Evolutionary conservation across 2,329 filamentous ascomycete species (phyloP).

Genomic region (Teratosphaeria viscida): DNA sequence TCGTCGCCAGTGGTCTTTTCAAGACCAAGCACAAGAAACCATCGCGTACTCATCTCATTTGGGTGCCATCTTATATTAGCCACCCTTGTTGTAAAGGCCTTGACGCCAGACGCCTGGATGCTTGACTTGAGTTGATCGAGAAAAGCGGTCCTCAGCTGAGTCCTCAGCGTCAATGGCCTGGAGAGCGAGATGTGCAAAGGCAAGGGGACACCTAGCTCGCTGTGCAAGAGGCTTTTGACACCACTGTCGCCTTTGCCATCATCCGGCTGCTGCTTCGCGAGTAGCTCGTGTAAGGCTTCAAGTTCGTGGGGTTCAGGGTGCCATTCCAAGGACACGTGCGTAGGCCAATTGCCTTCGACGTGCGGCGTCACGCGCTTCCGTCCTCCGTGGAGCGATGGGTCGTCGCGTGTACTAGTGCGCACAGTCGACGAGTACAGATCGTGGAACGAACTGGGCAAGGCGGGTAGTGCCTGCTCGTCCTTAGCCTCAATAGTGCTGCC

Average conservation of each 20-base stretch:
- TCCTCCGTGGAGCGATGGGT: conserved; percentile 75
- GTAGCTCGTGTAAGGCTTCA: conserved; percentile 21
- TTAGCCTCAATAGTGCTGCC: background rate
- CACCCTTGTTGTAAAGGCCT: conserved; percentile 36
- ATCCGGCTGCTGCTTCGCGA: conserved; percentile 24
- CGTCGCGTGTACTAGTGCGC: conserved; percentile 66
- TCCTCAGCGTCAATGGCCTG: conserved; percentile 63
- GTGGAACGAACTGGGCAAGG: conserved; percentile 70
- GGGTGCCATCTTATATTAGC: conserved; percentile 51
- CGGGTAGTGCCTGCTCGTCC: conserved; percentile 25
- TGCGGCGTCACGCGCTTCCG: conserved; percentile 75
- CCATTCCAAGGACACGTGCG: conserved; percentile 88
- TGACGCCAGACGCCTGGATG: conserved; percentile 34
- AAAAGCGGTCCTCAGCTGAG: conserved; percentile 62
- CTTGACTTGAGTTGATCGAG: conserved; percentile 42
- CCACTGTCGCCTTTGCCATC: background rate
- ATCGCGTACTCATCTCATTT: conserved; percentile 58
- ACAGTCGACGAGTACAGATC: conserved; percentile 80
- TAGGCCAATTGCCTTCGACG: conserved; percentile 82
- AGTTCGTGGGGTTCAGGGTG: conserved; percentile 43
- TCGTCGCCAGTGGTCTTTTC: conserved; percentile 24
- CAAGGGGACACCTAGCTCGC: conserved; percentile 63
- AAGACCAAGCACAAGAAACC: conserved; percentile 72
- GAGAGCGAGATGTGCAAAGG: conserved; percentile 90
- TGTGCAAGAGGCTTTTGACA: conserved; percentile 61